These are phyloP conservation scores for Prunus mira DNA, from an alignment of 306 rosid species.

Conservation along the genomic window DNA sequence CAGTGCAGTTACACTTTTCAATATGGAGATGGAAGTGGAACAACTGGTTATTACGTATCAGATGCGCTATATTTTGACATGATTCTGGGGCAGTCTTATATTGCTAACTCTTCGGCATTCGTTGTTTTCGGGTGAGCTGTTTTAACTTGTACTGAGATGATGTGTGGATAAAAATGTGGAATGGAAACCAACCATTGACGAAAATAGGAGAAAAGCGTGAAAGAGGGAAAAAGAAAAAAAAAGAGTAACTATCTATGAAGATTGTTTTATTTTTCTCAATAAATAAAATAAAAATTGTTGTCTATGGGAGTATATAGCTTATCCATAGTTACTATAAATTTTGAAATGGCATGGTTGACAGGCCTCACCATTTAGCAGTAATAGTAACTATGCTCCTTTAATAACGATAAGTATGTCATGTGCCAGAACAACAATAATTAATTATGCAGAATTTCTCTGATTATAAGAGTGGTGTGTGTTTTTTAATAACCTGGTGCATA, in stretches of 20 bases:
- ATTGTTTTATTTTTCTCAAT: neutral
- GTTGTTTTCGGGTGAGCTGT: slow-evolving; percentile 83
- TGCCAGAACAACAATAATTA: neutral
- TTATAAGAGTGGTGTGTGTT: neutral
- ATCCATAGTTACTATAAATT: neutral
- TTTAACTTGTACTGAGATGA: slow-evolving; percentile 11
- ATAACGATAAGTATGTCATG: neutral
- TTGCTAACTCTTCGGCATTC: slow-evolving; percentile 60
- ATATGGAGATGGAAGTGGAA: slow-evolving; percentile 91
- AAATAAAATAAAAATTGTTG: neutral
- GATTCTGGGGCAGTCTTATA: slow-evolving; percentile 64
- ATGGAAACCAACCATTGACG: neutral
- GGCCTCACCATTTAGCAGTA: neutral
- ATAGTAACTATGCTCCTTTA: neutral
- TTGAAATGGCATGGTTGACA: neutral
- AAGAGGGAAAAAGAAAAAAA: neutral
- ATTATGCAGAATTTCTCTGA: neutral
- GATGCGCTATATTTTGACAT: slow-evolving; percentile 71
- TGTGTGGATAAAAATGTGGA: neutral
- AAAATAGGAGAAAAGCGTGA: slow-evolving; percentile 11
- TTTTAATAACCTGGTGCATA: too few species aligned
- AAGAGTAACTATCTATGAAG: neutral
- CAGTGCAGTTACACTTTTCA: slow-evolving; percentile 78
- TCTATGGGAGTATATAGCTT: neutral
- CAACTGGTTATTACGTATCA: slow-evolving; percentile 69